Base-by-base conservation (phyloP, 2,329 filamentous ascomycete genomes). In the Simplicillium aogashimaense region DNA sequence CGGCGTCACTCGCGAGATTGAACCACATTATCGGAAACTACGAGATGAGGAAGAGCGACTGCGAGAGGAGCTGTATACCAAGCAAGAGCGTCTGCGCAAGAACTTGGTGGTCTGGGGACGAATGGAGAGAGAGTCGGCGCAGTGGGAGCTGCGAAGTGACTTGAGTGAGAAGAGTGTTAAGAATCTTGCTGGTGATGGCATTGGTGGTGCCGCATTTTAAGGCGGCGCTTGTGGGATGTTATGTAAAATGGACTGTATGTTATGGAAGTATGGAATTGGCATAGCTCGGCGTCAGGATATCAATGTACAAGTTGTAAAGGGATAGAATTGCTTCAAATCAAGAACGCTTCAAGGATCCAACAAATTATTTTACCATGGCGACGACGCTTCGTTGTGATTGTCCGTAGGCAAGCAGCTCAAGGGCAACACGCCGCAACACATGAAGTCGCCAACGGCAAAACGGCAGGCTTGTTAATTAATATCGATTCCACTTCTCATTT, bases 1-100 rank as follows among this genome's bases (percentile, higher is more conserved):
- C 1, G 70, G 73, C 13, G 67, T 77, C 17, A 63, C 67, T 28
- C 66, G 68, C 10, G 74, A 78, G 34, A 56, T 76, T 13, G 72
- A 76, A 45, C 54, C 65, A n/a, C 71, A 76, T 52, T 69, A 66
- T 47, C 61, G 64, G 29, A 72, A 71, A 43, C 61, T 78, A 10
- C 66, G 64, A 43, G 74, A 77, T 31, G 75, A 79, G 35, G 75
- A 78, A 50, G 74, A 78, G 53, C 69, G 68, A 45, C 50, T 76
- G 29, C 65, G 75, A 2, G 65, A 71, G 33, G 74, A 78, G 39
- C 56, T 75, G 25, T 63, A 67, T 15, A 50, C 49, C 17, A 75
- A 73, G 51, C 68, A 78, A 49, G 75, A 78, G 33, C 67, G 67
- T 45, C 55, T 78, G 31, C 63, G 73, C 25, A 70, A 67, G 55